Evolutionary conservation across 2,329 filamentous ascomycete genomes (phyloP), one percentile per base, ranked within the genome.

Genomic region (Apiospora kogelbergensis): DNA sequence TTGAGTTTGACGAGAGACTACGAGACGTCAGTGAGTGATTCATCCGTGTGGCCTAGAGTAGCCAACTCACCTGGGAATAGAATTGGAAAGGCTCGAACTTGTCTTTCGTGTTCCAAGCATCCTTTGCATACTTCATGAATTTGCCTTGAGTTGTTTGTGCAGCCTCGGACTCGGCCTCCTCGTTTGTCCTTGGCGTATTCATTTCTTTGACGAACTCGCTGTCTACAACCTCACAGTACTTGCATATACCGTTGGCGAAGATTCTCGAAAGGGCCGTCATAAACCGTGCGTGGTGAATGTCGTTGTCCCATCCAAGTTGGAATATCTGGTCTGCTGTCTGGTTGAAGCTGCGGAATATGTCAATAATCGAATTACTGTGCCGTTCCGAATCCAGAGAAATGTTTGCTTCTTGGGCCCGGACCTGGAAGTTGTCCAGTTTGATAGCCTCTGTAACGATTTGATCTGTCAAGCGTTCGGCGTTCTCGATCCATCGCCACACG

Each of bases 61-160:
- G 20, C 26, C 22, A 33, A 80, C 85, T 81, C 83, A 95, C 93
- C 88, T 97, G 93, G 2, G 94, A 90, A 74, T 94, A 96, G 82
- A 99, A 99, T 72, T 98, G 95, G 81, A 98, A 99, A 0, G 96
- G 96, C 76, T 98, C 95, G 48, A 96, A 90, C 80, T 95, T 97
- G 71, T 98, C 95, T 79, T 95, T 97, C 73, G 90, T 92, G 73
- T 89, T 93, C 90, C 95, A 97, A 4, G 95, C 93, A 77, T 98
- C 96, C 79, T 96, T 97, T 11, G 96, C 96, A 77, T 95, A 90
- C 75, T 97, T 93, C 83, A 98, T 90, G 85, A 95, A 95, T 76
- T 93, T 96, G 78, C 98, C 95, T 78, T 98, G 95, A 20, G 94
- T 89, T 4, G 94, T 93, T 80, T 94, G 93, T 68, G 87, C 88